Conservation (phyloP, 805 yeast species). For the Maudiozyma turicensis region DNA sequence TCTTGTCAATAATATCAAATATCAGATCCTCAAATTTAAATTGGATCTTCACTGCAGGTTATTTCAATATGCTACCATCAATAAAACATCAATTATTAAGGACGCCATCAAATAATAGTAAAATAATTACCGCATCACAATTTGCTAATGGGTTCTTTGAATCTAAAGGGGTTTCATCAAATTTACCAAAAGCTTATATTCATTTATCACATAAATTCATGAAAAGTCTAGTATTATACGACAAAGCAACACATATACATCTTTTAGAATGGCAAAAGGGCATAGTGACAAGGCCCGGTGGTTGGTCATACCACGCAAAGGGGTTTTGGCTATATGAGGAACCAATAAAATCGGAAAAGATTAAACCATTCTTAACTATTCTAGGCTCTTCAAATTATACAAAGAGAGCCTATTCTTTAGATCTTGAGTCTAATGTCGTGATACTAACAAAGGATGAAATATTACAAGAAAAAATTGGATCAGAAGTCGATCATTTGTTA, state of each 20-base stretch:
- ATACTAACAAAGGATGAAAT: slow-evolving; percentile 58
- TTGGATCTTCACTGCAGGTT: slow-evolving; percentile 94
- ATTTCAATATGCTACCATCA: slow-evolving; percentile 81
- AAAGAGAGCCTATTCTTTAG: slow-evolving; percentile 75
- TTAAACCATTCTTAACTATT: slow-evolving; percentile 62
- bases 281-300: slow-evolving; percentile 63
- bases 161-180: slow-evolving; percentile 71
- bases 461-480: slow-evolving; percentile 46
- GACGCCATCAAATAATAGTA: slow-evolving; percentile 37
- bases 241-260: slow-evolving; percentile 38
- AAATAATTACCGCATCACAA: slow-evolving; percentile 84
- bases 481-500: slow-evolving; percentile 55
- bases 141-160: slow-evolving; percentile 88
- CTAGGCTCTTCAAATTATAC: slow-evolving; percentile 94
- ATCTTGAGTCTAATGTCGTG: slow-evolving; percentile 80
- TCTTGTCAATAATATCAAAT: slow-evolving; percentile 50
- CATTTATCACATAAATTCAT: slow-evolving; percentile 64
- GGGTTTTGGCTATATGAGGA: slow-evolving; percentile 79
- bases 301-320: slow-evolving; percentile 98
- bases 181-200: slow-evolving; percentile 80
- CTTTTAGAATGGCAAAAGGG: slow-evolving; percentile 86
- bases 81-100: slow-evolving; percentile 49
- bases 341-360: slow-evolving; percentile 13
- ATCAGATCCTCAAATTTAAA: slow-evolving; percentile 42
- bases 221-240: slow-evolving; percentile 35